Evolutionary conservation across 2,329 filamentous ascomycete species (phyloP), one percentile per base, ranked within the genome.

Genomic region (Erysiphe pulchra): DNA sequence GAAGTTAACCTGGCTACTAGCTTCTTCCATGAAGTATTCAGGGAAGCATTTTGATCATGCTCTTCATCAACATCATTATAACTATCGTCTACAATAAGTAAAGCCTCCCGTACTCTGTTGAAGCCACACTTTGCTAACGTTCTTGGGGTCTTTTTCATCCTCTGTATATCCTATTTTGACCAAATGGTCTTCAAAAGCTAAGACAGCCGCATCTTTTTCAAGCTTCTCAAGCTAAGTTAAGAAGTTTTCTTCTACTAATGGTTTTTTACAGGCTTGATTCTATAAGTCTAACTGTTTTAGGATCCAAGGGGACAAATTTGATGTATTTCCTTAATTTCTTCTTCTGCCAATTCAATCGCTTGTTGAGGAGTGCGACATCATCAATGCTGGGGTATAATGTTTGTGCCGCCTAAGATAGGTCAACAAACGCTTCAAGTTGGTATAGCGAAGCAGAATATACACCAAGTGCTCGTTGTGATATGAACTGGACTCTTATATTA

Each of bases 351-450:
- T n/a, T n/a, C n/a, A n/a, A n/a, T n/a, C n/a, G n/a, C n/a, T n/a
- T n/a, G n/a, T n/a, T n/a, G n/a, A n/a, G n/a, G n/a, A n/a, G n/a
- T n/a, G n/a, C n/a, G n/a, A n/a, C n/a, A n/a, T n/a, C n/a, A n/a
- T n/a, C n/a, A n/a, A n/a, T n/a, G n/a, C n/a, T n/a, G n/a, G n/a
- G n/a, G n/a, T n/a, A n/a, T n/a, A n/a, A n/a, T n/a, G n/a, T n/a
- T n/a, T n/a, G n/a, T n/a, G n/a, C n/a, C n/a, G n/a, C n/a, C 43
- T 30, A 43, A 45, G 42, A 49, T 7, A 49, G 38, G 30, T 47
- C 24, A 33, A 47, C 46, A 30, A 32, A 28, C n/a, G 42, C 36
- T 20, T 49, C 40, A 20, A 31, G 44, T 37, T 47, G 37, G 20
- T 14, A 47, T 24, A 48, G 20, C 12, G 39, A 37, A 16, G 32